These are phyloP conservation scores for Globisporangium cederbergense DNA, from an alignment of 352 stramenopile genomes.

Conservation along the genomic window DNA sequence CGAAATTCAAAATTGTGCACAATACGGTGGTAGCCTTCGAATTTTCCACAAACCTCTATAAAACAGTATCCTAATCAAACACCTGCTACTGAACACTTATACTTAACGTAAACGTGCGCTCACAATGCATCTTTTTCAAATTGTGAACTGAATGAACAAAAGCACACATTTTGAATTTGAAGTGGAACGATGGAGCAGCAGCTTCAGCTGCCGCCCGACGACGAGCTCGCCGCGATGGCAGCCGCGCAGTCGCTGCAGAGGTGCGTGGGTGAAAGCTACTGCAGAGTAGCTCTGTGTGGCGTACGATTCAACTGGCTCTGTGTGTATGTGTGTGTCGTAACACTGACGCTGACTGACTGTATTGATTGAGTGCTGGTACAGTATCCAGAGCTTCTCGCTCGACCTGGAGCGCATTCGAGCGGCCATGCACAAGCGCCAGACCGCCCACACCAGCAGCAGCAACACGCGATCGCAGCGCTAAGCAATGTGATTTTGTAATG, in stretches of 20 bases:
- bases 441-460: neutral
- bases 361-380: constrained; percentile 3
- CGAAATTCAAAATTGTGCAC: constrained; percentile 11
- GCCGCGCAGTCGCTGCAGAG: constrained; percentile 6
- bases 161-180: neutral
- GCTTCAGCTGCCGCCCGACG: neutral
- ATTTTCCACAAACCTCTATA: too few species aligned
- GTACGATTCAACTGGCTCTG: too few species aligned
- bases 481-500: neutral
- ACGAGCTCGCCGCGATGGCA: neutral
- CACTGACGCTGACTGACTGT: neutral
- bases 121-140: neutral
- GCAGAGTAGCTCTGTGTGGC: neutral
- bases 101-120: neutral
- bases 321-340: neutral
- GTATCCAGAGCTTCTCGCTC: constrained; percentile 31
- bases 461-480: neutral
- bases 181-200: neutral
- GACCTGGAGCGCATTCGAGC: constrained; percentile 31
- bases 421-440: constrained; percentile 22
- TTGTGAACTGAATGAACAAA: neutral
- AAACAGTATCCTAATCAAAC: too few species aligned
- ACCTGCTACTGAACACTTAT: neutral
- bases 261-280: neutral
- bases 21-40: neutral